These are phyloP conservation scores for Oidium heveae DNA, from an alignment of 2,329 filamentous ascomycete genomes.

Conservation along the genomic window DNA sequence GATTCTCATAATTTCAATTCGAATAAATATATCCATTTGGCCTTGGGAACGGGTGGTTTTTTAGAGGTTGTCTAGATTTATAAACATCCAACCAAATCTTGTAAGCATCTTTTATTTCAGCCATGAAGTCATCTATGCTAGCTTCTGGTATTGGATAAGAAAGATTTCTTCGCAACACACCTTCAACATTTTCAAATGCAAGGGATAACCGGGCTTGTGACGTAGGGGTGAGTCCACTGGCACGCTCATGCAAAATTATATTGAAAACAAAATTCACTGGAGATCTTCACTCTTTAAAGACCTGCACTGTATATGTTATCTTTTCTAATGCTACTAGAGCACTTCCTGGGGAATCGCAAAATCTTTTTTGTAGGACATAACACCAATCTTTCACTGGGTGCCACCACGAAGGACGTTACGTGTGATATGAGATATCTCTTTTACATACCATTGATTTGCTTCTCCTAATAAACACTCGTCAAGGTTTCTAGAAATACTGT, in stretches of 20 bases:
- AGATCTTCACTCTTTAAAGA: background rate
- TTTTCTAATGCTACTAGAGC: background rate
- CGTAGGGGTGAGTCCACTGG: background rate
- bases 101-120: too few relatives aligned
- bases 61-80: too few relatives aligned
- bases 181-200: background rate
- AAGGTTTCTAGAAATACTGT: background rate
- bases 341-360: background rate
- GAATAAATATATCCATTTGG: too few relatives aligned
- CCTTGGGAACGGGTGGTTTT: too few relatives aligned
- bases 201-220: background rate
- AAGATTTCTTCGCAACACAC: too few relatives aligned
- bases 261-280: background rate
- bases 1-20: too few relatives aligned
- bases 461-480: background rate
- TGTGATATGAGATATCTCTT: background rate
- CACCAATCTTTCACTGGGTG: background rate
- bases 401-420: background rate
- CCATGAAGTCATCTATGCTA: too few relatives aligned
- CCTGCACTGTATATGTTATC: background rate
- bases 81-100: too few relatives aligned
- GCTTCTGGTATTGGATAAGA: too few relatives aligned
- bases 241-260: background rate
- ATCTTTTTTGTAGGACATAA: background rate
- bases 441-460: background rate